Evolutionary conservation across 805 yeast genomes (phyloP).

Genomic region (Myxozyma nipponensis): DNA sequence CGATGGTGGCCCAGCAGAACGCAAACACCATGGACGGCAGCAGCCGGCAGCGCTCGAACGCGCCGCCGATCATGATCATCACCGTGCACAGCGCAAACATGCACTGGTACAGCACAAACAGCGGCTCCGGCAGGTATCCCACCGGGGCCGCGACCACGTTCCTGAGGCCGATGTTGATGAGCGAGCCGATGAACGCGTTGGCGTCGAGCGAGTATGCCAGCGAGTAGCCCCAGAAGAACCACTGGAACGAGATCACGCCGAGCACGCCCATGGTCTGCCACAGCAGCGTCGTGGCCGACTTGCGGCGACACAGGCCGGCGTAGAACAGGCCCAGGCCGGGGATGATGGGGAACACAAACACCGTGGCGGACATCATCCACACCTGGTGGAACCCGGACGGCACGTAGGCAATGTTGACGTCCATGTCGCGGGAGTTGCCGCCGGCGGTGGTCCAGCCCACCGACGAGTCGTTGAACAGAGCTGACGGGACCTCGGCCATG

Average conservation of each 20-base stretch:
- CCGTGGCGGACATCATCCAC: constrained; percentile 59
- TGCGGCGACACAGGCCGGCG: constrained; percentile 89
- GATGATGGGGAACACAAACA: constrained; percentile 90
- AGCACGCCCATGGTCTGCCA: constrained; percentile 95
- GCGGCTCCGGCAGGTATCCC: constrained; percentile 73
- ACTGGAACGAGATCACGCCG: constrained; percentile 79
- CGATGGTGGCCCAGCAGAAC: constrained; percentile 90
- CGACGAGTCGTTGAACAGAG: constrained; percentile 19
- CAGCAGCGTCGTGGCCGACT: constrained; percentile 83
- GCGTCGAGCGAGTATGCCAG: constrained; percentile 71
- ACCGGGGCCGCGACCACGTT: constrained; percentile 76
- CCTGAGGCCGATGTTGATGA: constrained; percentile 69
- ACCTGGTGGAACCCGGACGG: constrained; percentile 61
- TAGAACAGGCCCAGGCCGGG: constrained; percentile 93
- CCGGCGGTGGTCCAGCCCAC: constrained; percentile 42
- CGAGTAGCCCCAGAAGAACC: constrained; percentile 98
- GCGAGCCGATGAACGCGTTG: constrained; percentile 80
- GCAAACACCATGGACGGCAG: constrained; percentile 95
- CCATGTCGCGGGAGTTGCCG: constrained; percentile 63
- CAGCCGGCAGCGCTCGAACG: constrained; percentile 92
- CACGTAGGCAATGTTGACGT: constrained; percentile 54
- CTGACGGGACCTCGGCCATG: constrained; percentile 22
- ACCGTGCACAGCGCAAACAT: constrained; percentile 95
- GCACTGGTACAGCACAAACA: constrained; percentile 88
- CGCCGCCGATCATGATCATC: constrained; percentile 92